Conservation (phyloP, 1,284 basidiomycete species). For the Rhizoctonia solani region DNA sequence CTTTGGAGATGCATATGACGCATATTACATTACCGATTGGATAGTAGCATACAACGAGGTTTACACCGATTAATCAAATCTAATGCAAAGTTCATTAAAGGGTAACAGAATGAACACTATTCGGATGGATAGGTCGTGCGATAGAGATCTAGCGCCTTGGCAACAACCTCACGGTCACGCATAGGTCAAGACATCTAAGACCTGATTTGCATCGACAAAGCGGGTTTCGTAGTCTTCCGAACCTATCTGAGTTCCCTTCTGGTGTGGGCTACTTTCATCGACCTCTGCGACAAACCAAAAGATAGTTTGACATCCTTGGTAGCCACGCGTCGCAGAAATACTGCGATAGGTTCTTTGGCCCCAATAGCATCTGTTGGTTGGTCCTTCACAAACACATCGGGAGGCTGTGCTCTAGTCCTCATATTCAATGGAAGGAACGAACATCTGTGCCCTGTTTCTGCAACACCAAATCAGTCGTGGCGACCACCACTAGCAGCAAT, state of each 20-base stretch:
- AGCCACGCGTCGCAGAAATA: slow-evolving; percentile 23
- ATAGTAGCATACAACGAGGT: slow-evolving; percentile 29
- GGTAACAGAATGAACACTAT: neutral
- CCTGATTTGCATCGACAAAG: slow-evolving; percentile 35
- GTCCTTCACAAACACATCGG: slow-evolving; percentile 36
- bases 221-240: slow-evolving; percentile 31
- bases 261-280: slow-evolving; percentile 6
- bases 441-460: slow-evolving; percentile 60
- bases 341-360: slow-evolving; percentile 26
- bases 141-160: slow-evolving; percentile 37
- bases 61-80: neutral
- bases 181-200: slow-evolving; percentile 33
- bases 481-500: too few relatives aligned
- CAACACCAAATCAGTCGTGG: neutral
- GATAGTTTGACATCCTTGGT: slow-evolving; percentile 35
- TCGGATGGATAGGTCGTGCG: slow-evolving; percentile 16
- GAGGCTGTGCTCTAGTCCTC: slow-evolving; percentile 38
- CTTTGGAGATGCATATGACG: neutral
- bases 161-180: slow-evolving; percentile 38
- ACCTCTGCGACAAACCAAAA: slow-evolving; percentile 39
- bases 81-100: neutral
- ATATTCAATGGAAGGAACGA: slow-evolving; percentile 51
- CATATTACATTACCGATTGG: neutral
- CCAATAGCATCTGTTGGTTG: slow-evolving; percentile 21
- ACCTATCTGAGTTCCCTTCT: slow-evolving; percentile 24